Evolutionary conservation across 2,329 filamentous ascomycete genomes (phyloP), one percentile per base, ranked within the genome.

Genomic region (Curvularia eragrostidis): DNA sequence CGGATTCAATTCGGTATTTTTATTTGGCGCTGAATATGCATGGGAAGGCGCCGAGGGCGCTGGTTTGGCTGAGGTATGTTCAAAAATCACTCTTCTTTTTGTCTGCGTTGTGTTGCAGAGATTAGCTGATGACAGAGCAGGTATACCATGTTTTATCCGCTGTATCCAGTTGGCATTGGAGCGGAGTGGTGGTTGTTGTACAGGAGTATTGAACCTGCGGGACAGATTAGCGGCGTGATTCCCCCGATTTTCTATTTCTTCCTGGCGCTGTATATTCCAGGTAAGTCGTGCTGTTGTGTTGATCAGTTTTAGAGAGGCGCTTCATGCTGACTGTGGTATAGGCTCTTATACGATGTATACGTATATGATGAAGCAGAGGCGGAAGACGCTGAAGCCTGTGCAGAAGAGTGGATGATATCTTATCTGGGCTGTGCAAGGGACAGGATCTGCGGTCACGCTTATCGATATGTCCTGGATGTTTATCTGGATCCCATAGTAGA

Each of bases 121-220:
- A 28, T 28, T 23, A 23, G n/a, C 42, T 48, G 49, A 51, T 9
- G 8, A n/a, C 1, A 8, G 9, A 18, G 23, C 12, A 64, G 62
- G 15, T 68, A 67, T 23, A 66, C 63, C 4, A 67, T 70, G 64
- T 71, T 71, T 23, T 66, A 63, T 28, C 54, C 58, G 1, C 52
- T 71, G n/a, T 71, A 71, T n/a, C 66, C 67, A 0, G 53, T 69
- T 12, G 69, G 69, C 0, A 70, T 71, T n/a, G 61, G 66, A 2
- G 64, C 65, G 7, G 67, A 71, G 51, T 70, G 67, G 66, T 69
- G 66, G 69, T 43, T 71, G 46, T 54, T 71, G 50, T 71, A 63
- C 30, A 38, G 43, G 2, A 61, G 61, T 18, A 56, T 67, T 10
- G 61, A 48, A 12, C 62, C 61, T 3, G 62, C 47, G 7, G 54